phyloP scores from a whole-genome alignment of 768 basidiomycete species.

The Tremella yokohamensis region DNA sequence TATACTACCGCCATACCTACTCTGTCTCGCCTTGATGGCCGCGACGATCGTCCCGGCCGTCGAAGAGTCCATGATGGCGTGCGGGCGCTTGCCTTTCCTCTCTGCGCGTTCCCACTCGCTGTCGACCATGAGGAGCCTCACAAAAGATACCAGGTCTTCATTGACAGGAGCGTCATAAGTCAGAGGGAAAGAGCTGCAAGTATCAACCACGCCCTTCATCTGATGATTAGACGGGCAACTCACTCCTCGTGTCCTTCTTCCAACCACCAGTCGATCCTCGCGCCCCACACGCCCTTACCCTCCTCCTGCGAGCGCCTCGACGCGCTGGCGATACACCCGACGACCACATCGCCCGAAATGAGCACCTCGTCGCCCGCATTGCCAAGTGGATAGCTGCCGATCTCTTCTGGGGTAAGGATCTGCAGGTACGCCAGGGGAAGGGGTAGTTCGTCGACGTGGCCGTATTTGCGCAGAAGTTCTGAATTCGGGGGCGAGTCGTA shows the following conservation, averaged over 20 bases:
- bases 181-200: constrained; percentile 30
- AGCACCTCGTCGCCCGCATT: constrained; percentile 50
- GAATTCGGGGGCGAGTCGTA: constrained; percentile 91
- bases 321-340: constrained; percentile 17
- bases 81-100: constrained; percentile 14
- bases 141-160: constrained; percentile 23
- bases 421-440: constrained; percentile 15
- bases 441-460: constrained; percentile 77
- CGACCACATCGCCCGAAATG: constrained; percentile 33
- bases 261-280: constrained; percentile 88
- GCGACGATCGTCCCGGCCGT: too few relatives aligned
- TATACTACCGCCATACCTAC: too few relatives aligned
- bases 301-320: constrained; percentile 21
- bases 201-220: neutral
- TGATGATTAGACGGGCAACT: constrained; percentile 6
- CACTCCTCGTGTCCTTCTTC: constrained; percentile 55
- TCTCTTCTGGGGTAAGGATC: constrained; percentile 18
- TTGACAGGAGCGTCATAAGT: constrained; percentile 18
- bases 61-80: neutral
- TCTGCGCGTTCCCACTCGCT: constrained; percentile 25
- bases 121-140: constrained; percentile 26
- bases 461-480: constrained; percentile 88
- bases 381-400: constrained; percentile 37
- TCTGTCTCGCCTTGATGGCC: too few relatives aligned
- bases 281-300: constrained; percentile 49